Base-by-base conservation (phyloP, 2,329 filamentous ascomycete genomes). In the Aspergillus alliaceus region DNA sequence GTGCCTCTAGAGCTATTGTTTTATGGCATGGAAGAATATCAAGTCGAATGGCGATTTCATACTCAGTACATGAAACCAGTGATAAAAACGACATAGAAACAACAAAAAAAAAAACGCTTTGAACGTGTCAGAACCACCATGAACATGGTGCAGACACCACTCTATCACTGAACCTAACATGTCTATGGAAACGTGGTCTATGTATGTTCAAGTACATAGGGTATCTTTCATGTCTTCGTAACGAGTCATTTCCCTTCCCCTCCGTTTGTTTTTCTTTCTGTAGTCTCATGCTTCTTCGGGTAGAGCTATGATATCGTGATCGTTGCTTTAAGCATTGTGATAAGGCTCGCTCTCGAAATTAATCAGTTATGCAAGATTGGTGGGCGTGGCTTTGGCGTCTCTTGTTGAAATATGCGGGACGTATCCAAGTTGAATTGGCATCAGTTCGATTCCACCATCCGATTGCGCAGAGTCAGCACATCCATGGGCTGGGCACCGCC, bases 381-480 rank as follows among this genome's bases (percentile, higher is more conserved):
- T 22, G 6, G 8, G 7, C 9, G 9, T 47, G n/a, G 8, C 12
- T 24, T 47, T 15, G 25, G 15, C 11, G 27, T 31, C 44, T 7
- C 27, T 31, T 31, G 44, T 24, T 32, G 44, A 22, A 24, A 7
- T 20, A 5, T 14, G 18, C 22, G 29, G 29, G 12, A 32, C 15
- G 27, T 46, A 27, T 37, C 35, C 15, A 34, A 51, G 27, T 32
- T 48, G 44, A 32, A 48, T 48, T 22, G 44, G 27, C n/a, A 46
- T 49, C 35, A 20, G 27, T 34, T 31, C 32, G 40, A 37, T 27
- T 54, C 51, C 27, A 24, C 44, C 35, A 35, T 54, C 37, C 50
- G 57, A 9, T 44, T 58, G 14, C 61, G 59, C 32, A 64, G 35
- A 44, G 59, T 29, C n/a, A 63, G 51, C 4, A 18, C 20, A 25